These are phyloP conservation scores for Rachicladosporium sp. DNA, from an alignment of 2,329 filamentous ascomycete species.

Conservation along the genomic window DNA sequence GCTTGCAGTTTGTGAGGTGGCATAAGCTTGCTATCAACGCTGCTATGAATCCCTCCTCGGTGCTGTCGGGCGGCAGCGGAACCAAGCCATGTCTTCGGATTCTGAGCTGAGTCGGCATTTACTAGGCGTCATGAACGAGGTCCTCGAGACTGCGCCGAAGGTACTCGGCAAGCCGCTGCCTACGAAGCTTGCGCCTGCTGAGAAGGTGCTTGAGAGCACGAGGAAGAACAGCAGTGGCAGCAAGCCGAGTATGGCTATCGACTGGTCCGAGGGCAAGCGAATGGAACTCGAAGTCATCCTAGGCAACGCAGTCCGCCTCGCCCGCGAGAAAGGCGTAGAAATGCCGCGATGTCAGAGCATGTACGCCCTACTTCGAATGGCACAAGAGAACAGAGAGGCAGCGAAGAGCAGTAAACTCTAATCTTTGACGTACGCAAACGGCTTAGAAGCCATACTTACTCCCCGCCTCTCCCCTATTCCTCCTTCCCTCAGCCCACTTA, in stretches of 20 bases:
- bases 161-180: slow-evolving; percentile 52
- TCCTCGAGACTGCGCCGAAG: slow-evolving; percentile 50
- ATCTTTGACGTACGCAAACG: no score
- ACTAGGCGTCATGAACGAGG: slow-evolving; percentile 56
- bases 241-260: slow-evolving; percentile 52
- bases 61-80: slow-evolving; percentile 50
- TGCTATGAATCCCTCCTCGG: slow-evolving; percentile 60
- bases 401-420: slow-evolving; percentile 17
- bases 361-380: slow-evolving; percentile 53
- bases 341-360: slow-evolving; percentile 55
- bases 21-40: slow-evolving; percentile 69
- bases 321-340: slow-evolving; percentile 48
- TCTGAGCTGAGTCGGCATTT: slow-evolving; percentile 51
- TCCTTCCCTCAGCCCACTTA: slow-evolving; percentile 70
- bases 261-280: slow-evolving; percentile 54
- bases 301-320: slow-evolving; percentile 57
- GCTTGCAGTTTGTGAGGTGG: slow-evolving; percentile 59
- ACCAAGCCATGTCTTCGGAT: slow-evolving; percentile 54
- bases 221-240: slow-evolving; percentile 50
- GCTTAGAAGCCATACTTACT: slow-evolving; percentile 74
- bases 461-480: slow-evolving; percentile 70
- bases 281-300: slow-evolving; percentile 63
- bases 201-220: slow-evolving; percentile 51
- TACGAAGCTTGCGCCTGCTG: slow-evolving; percentile 46
- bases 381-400: slow-evolving; percentile 42